phyloP scores from a whole-genome alignment of 2,329 filamentous ascomycete genomes.

The Ophiostoma ulmi region DNA sequence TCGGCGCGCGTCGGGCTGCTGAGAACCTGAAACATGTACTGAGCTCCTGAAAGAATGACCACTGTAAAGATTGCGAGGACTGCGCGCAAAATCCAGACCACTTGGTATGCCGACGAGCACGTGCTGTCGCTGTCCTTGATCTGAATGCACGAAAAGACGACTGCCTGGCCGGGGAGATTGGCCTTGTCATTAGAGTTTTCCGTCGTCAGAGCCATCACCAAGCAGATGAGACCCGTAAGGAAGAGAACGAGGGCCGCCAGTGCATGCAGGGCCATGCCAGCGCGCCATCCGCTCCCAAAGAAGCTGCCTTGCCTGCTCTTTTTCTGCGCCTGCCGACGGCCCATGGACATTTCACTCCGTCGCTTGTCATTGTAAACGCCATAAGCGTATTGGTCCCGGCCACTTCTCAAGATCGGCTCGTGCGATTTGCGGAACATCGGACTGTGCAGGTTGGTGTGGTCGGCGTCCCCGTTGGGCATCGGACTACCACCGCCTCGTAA shows the following conservation, averaged over 20 bases:
- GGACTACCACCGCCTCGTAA: not conserved
- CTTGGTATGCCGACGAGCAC: conserved; percentile 36
- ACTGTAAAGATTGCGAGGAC: conserved; percentile 43
- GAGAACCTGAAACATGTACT: conserved; percentile 52
- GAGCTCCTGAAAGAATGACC: conserved; percentile 44
- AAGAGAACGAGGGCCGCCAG: conserved; percentile 39
- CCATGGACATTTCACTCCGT: not conserved
- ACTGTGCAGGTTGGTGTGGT: not conserved
- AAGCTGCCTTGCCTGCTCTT: not conserved
- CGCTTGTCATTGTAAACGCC: not conserved
- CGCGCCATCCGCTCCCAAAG: conserved; percentile 44
- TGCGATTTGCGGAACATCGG: not conserved
- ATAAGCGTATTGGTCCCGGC: not conserved
- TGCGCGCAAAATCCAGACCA: conserved; percentile 42
- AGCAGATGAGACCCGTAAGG: conserved; percentile 36
- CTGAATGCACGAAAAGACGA: conserved; percentile 31
- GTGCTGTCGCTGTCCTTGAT: conserved; percentile 9
- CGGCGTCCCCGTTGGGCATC: not conserved
- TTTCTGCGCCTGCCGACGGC: not conserved
- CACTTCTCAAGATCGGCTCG: not conserved
- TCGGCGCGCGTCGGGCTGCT: conserved; percentile 49
- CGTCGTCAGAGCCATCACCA: conserved; percentile 35
- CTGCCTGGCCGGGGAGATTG: conserved; percentile 25
- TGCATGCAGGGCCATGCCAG: conserved; percentile 43
- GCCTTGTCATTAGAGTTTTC: conserved; percentile 26